Evolutionary conservation across 768 basidiomycete genomes (phyloP), one percentile per base, ranked within the genome.

Genomic region (Auricularia sp.): DNA sequence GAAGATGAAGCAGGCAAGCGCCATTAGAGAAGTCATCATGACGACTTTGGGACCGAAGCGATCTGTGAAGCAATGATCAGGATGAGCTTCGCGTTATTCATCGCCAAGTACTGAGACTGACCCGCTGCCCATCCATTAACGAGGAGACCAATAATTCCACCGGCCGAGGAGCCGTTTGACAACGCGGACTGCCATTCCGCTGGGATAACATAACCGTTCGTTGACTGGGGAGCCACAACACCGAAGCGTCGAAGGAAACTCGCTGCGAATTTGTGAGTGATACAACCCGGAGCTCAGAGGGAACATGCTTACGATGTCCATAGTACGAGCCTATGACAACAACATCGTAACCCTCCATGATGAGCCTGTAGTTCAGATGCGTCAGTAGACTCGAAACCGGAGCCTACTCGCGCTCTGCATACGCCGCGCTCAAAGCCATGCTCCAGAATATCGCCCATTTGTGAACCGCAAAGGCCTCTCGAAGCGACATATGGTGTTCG

Each of bases 151-250:
- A 73, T 51, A 61, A 75, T 70, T 39, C 70, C 70, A 42, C 75
- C 74, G 56, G 68, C 69, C 44, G 74, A 73, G 44, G 71, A 73
- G 36, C 74, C 77, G 69, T 77, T 77, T 24, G 69, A 69, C 33
- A 78, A 67, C 54, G 74, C 76, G 18, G 75, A 69, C 62, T 77
- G 77, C 77, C 77, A 77, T 45, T 69, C 65, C 0, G 77, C 74
- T 1, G 76, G 73, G 29, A 78, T 71, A 29, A 73, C 68, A 63
- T 75, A 77, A 1, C 65, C 56, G 7, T 24, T 35, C 3, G 56
- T 29, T 3, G 56, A 29, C 14, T 14, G 16, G 14, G 56, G 56
- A 33, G 24, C 34, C 29, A 59, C 24, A 24, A 29, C 29, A 33
- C 56, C 56, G 11, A 59, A 59, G 0, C 56, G 56, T 4, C 29